Evolutionary conservation across 345 rosid species (phyloP), one percentile per base, ranked within the genome.

Genomic region (Ailanthus altissimus): DNA sequence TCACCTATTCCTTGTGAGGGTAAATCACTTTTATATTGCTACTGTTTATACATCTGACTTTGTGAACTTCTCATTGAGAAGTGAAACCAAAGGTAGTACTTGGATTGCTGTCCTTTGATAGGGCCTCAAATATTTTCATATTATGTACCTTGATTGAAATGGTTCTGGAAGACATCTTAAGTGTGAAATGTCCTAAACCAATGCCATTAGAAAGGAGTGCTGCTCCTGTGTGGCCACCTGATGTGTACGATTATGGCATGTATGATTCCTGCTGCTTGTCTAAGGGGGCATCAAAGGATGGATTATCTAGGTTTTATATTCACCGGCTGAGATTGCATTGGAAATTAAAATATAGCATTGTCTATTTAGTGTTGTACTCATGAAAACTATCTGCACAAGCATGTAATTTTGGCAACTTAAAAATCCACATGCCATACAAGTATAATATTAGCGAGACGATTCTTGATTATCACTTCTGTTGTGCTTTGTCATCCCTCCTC

Each of bases 401-500:
- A 12, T 21, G 18, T 20, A 43, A 45, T 46, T 45, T 47, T 11
- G 6, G 32, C 56, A 26, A 5, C 38, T n/a, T 67, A n/a, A 46
- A 63, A 46, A 2, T 47, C 47, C 47, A 25, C 23, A 38, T 45
- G 40, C 12, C 25, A 8, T 1, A 16, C 1, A 47, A 25, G n/a
- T 66, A 10, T 70, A 20, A 18, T 47, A 50, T 25, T 38, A 11
- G 16, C 51, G 63, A 32, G 8, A 23, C 40, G 25, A n/a, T 49
- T 61, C 32, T 43, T 50, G 40, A 53, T 61, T 13, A 28, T 40
- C 40, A 73, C 42, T 59, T 78, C 18, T 42, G 12, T 15, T 76
- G 5, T 14, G 13, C 46, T 70, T 28, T 46, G 5, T 4, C n/a
- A 10, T 61, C n/a, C 7, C 43, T 62, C 46, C 15, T n/a, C 43